Conservation (phyloP, 2,329 filamentous ascomycete species). For the Juglanconis sp. region DNA sequence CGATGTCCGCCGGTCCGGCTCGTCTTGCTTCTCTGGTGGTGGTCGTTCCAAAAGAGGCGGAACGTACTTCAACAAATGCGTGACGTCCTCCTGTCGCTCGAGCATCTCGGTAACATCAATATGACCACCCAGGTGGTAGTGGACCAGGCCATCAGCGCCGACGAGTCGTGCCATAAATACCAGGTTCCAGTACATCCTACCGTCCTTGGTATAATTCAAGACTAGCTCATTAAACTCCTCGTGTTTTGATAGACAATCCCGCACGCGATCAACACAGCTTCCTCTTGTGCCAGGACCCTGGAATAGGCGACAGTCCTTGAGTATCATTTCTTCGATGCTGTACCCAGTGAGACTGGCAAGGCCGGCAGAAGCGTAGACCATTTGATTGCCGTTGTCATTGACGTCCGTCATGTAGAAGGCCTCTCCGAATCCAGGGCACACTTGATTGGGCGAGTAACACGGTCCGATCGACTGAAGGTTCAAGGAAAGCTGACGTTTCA, state of each 20-base stretch:
- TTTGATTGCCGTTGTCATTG: background rate
- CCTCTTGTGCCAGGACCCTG: constrained; percentile 2
- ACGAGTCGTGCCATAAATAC: constrained; percentile 6
- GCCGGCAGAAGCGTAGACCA: constrained; percentile 8
- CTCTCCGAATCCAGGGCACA: constrained; percentile 7
- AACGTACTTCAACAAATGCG: background rate
- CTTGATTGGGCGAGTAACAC: constrained; percentile 6
- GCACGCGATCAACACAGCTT: constrained; percentile 10
- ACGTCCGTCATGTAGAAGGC: constrained; percentile 9
- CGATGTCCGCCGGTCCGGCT: background rate
- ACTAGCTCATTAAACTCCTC: constrained; percentile 12
- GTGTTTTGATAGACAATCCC: background rate
- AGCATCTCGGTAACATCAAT: constrained; percentile 13
- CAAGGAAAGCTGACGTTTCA: constrained; percentile 9
- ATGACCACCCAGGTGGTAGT: constrained; percentile 10
- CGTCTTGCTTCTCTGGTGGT: background rate
- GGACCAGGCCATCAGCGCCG: background rate
- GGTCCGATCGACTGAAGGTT: constrained; percentile 10
- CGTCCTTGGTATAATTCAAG: constrained; percentile 6
- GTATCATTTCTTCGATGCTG: background rate
- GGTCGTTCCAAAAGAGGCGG: background rate
- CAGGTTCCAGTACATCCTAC: constrained; percentile 10
- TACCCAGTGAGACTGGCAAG: constrained; percentile 5
- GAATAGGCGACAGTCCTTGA: constrained; percentile 7
- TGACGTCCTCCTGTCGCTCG: constrained; percentile 1